Evolutionary conservation across 257 asterid species (phyloP).

Genomic region (Nicotiana knightiana): DNA sequence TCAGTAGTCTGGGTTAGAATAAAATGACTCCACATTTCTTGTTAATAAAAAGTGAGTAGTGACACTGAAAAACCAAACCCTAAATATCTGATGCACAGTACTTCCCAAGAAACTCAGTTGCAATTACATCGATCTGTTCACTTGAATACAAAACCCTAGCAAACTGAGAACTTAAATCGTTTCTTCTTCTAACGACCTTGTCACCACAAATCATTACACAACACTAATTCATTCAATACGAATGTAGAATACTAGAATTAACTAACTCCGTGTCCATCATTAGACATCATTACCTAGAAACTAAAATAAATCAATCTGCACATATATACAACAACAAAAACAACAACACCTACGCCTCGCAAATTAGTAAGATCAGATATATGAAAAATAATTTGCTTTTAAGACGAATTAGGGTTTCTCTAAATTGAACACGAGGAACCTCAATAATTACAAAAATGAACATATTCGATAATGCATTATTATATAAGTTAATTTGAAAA

Average conservation of each 20-base stretch:
- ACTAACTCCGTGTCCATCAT: background rate
- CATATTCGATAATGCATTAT: background rate
- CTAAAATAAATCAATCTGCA: background rate
- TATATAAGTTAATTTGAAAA: background rate
- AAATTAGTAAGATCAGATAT: background rate
- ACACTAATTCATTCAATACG: conserved; percentile 1
- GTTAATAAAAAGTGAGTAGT: background rate
- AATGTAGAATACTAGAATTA: background rate
- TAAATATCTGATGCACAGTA: background rate
- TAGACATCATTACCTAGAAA: background rate
- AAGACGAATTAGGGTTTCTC: background rate
- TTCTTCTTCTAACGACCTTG: background rate
- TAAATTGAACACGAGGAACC: background rate
- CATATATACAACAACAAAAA: background rate
- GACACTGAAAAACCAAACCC: background rate
- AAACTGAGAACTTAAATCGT: background rate
- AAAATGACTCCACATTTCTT: background rate
- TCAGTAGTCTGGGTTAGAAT: background rate
- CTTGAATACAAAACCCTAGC: conserved; percentile 1
- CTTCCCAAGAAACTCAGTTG: background rate
- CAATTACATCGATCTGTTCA: background rate
- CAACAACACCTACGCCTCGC: background rate
- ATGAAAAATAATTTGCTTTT: background rate
- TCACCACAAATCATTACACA: background rate
- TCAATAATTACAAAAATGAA: background rate